Conservation (phyloP, 1,139 yeast species). For the Kurtzmaniella quercitrusa region DNA sequence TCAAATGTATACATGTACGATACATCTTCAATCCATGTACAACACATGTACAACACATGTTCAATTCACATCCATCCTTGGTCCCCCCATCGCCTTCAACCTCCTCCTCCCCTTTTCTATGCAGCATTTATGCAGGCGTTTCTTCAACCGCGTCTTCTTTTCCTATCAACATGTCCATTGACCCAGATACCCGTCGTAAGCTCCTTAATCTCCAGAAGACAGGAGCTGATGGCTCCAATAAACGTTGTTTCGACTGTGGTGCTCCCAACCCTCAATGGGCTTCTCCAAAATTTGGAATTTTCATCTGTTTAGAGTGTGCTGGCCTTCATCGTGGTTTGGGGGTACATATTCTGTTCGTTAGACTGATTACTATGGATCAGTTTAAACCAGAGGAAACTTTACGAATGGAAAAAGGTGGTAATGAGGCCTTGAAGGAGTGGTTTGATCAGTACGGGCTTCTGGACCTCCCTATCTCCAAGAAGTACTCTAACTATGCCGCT, state of each 20-base stretch:
- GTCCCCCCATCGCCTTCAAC: too few species aligned
- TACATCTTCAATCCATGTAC: too few species aligned
- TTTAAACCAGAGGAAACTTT: constrained; percentile 87
- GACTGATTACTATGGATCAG: constrained; percentile 96
- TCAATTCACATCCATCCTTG: too few species aligned
- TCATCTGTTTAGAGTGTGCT: constrained; percentile 96
- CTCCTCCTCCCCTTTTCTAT: neutral
- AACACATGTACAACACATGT: too few species aligned
- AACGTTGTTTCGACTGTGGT: constrained; percentile 88
- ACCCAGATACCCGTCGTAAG: constrained; percentile 85
- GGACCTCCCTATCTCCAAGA: constrained; percentile 59
- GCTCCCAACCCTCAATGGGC: constrained; percentile 99
- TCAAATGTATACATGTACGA: too few species aligned
- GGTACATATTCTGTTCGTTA: constrained; percentile 92
- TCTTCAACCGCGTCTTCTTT: neutral
- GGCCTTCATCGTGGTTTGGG: constrained; percentile 96
- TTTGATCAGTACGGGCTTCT: constrained; percentile 70
- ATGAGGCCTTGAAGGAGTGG: constrained; percentile 66
- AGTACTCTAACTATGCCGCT: constrained; percentile 89
- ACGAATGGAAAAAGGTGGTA: constrained; percentile 95
- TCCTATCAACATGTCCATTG: constrained; percentile 55
- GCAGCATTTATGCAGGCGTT: neutral
- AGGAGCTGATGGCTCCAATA: constrained; percentile 74
- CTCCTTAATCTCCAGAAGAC: constrained; percentile 73
- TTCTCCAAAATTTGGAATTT: constrained; percentile 93